Evolutionary conservation across 306 rosid genomes (phyloP), one percentile per base, ranked within the genome.

Genomic region (Arachis stenosperma): DNA sequence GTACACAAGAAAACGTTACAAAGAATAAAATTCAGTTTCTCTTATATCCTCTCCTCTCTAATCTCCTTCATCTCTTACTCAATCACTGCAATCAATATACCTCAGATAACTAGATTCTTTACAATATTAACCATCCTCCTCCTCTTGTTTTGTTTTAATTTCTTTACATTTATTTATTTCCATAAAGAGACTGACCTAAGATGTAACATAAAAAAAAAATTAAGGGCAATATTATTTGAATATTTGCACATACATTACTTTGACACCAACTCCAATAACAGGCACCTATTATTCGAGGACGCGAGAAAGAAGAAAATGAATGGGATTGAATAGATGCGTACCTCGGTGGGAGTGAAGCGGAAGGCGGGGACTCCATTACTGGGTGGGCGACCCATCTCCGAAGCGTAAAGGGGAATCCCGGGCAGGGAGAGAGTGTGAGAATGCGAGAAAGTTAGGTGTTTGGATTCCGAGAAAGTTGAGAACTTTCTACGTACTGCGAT

Each of bases 311-410:
- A n/a, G 47, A 15, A 46, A 17, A 39, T 14, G 65, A 68, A 15
- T 6, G 8, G 14, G 40, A 44, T 65, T 9, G 61, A 76, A 65
- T 54, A 56, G 51, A 62, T 54, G 42, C 47, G 78, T 73, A 94
- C 99, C 99, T 94, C 99, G 11, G 79, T 0, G 56, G 75, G 82
- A 11, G 83, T 83, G 88, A 94, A 94, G 70, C 99, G 97, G 80
- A 94, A 94, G 86, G 99, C 88, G 47, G 99, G 99, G 79, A 90
- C 91, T 78, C 99, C 99, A 63, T 90, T 94, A 43, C 96, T 86
- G 50, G 97, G 97, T 70, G 96, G 99, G 81, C 97, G 84, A 84
- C 99, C 99, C 99, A 94, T 94, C 72, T 65, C 50, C 8, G 39
- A 37, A 52, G 60, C 57, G 10, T 6, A 6, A 56, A 27, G 54